Evolutionary conservation across 306 rosid species (phyloP), one percentile per base, ranked within the genome.

Genomic region (Cucumis sativus): DNA sequence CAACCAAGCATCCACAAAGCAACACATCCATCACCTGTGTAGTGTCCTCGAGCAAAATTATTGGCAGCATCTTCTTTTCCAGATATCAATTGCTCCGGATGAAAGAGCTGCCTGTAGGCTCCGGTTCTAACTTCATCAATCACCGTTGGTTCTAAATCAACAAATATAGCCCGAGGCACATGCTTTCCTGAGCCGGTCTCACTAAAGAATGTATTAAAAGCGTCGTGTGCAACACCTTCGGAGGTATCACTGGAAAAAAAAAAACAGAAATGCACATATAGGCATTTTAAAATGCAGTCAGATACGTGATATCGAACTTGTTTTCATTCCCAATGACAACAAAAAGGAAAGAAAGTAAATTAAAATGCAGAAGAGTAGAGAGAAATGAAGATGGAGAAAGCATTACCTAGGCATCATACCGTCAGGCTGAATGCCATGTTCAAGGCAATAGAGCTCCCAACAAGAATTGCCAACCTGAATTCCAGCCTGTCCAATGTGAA

Each of bases 371-470:
- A 54, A 20, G 2, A 2, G 15, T 6, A 1, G 14, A 12, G n/a
- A 28, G 30, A 40, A 45, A 37, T 7, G 4, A 8, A 79, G 18
- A 16, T 35, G 30, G 45, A 7, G 0, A 64, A 14, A 65, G 23
- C 6, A 65, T 47, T 56, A 86, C 98, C 98, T 89, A 2, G 97
- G 98, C 98, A 95, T 95, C 88, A 84, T 85, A 16, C 98, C 98
- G 15, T 95, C 98, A 4, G 90, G 92, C 10, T 89, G 95, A 77
- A 95, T 95, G 84, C 91, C 98, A 89, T 95, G 98, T 66, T 95
- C 98, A 54, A 95, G 98, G 67, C 98, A 95, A 82, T 95, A 95
- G n/a, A 95, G 98, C 83, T 95, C 98, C 98, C 98, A 95, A 82
- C 98, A 95, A 0, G 98, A 95, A 70, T 95, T 95, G 0, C 98